Conservation (phyloP, 768 basidiomycete genomes). For the Termitomyces sp. region DNA sequence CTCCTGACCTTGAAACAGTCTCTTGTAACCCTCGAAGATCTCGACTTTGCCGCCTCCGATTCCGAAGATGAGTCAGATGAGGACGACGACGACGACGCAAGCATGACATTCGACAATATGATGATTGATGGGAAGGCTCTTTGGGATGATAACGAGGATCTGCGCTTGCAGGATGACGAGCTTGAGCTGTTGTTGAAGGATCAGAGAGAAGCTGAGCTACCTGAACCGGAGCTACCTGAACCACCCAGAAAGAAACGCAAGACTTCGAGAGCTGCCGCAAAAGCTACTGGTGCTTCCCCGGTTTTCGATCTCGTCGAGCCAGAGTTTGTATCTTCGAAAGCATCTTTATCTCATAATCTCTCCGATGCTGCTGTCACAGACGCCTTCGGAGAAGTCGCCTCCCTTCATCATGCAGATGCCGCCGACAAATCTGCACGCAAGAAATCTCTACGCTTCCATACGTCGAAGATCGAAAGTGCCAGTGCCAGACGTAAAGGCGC, state of each 20-base stretch:
- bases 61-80: conserved; percentile 46
- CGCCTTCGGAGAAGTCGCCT: conserved; percentile 71
- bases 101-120: conserved; percentile 31
- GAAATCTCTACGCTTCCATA: conserved; percentile 89
- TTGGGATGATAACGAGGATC: conserved; percentile 36
- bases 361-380: conserved; percentile 28
- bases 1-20: conserved; percentile 82
- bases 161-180: conserved; percentile 37
- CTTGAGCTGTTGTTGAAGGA: conserved; percentile 57
- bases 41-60: conserved; percentile 56
- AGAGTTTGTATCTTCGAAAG: conserved; percentile 48
- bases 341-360: conserved; percentile 21
- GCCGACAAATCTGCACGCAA: conserved; percentile 81
- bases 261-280: conserved; percentile 29
- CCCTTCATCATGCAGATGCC: conserved; percentile 67
- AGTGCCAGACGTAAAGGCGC: conserved; percentile 73
- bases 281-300: conserved; percentile 32
- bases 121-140: conserved; percentile 37
- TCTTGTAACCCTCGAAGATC: conserved; percentile 74
- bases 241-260: conserved; percentile 67
- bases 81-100: conserved; percentile 31
- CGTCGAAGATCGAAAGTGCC: conserved; percentile 83
- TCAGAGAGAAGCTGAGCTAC: conserved; percentile 4
- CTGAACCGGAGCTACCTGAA: conserved; percentile 23
- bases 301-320: conserved; percentile 83